Percentiles rank a stretch among this genome's conserved stretches.
Conservation (phyloP, 2,329 filamentous ascomycete species). For the Cladosporium sp. region DNA sequence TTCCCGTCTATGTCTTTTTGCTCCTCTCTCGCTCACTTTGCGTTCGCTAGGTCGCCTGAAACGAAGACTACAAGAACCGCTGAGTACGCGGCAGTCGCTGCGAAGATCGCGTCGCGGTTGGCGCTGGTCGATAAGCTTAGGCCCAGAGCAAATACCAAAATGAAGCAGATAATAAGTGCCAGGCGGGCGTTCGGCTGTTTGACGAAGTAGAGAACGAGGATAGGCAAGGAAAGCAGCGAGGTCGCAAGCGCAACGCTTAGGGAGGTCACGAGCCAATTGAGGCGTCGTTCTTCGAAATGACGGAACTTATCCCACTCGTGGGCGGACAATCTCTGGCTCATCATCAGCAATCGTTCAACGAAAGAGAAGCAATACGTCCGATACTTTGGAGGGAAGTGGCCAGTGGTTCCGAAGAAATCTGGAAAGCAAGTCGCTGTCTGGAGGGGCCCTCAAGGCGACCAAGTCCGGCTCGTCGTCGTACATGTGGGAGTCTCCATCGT, state of each 20-base stretch:
- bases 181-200: slow-evolving; percentile 9
- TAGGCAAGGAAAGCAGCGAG: slow-evolving; percentile 16
- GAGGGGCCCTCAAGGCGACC: no score
- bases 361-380: no score
- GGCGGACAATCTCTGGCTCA: no score
- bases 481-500: no score
- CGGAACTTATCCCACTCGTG: not conserved
- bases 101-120: slow-evolving; percentile 24
- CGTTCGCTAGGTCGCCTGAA: slow-evolving; percentile 2
- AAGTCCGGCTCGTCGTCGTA: no score
- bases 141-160: slow-evolving; percentile 23
- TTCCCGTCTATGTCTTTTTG: no score
- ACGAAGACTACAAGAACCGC: slow-evolving; percentile 25
- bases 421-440: no score
- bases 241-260: slow-evolving; percentile 21
- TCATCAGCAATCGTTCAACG: no score
- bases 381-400: not conserved
- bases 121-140: slow-evolving; percentile 21
- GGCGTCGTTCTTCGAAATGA: not conserved
- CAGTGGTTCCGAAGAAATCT: slow-evolving; percentile 4
- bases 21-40: not conserved
- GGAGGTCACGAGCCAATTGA: slow-evolving; percentile 4
- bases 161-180: slow-evolving; percentile 20
- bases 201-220: slow-evolving; percentile 23
- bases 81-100: slow-evolving; percentile 24